Conservation (phyloP, 1,284 basidiomycete genomes). For the Melampsora medusae region DNA sequence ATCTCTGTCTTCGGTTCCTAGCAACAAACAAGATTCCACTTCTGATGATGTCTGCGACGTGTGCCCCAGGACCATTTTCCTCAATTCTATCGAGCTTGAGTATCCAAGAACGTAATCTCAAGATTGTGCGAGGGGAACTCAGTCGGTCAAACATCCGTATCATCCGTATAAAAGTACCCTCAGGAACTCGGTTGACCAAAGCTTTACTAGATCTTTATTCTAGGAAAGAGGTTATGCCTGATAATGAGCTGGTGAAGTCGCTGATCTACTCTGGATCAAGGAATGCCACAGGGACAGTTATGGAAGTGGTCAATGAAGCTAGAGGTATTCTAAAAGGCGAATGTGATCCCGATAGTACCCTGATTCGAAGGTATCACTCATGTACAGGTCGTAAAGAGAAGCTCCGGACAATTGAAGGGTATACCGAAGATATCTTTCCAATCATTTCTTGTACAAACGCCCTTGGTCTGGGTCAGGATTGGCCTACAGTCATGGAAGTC, state of each 20-base stretch:
- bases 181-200: neutral
- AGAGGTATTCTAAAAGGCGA: conserved; percentile 7
- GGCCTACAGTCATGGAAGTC: neutral
- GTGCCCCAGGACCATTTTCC: neutral
- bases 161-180: neutral
- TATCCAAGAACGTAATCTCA: conserved; percentile 5
- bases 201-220: conserved; percentile 3
- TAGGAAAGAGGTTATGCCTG: neutral
- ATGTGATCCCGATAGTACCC: neutral
- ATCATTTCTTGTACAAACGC: conserved; percentile 15
- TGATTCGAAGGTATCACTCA: neutral
- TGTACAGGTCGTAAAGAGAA: neutral
- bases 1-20: neutral
- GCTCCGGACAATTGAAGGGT: neutral
- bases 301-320: conserved; percentile 5
- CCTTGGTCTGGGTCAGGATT: conserved; percentile 21
- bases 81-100: conserved; percentile 5
- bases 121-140: conserved; percentile 1
- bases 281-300: neutral
- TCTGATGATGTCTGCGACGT: conserved; percentile 1
- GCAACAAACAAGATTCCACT: neutral
- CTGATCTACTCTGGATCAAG: conserved; percentile 8
- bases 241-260: neutral
- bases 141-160: conserved; percentile 1
- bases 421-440: neutral